These are phyloP conservation scores for Mycena crocata DNA, from an alignment of 768 basidiomycete genomes.

Conservation along the genomic window DNA sequence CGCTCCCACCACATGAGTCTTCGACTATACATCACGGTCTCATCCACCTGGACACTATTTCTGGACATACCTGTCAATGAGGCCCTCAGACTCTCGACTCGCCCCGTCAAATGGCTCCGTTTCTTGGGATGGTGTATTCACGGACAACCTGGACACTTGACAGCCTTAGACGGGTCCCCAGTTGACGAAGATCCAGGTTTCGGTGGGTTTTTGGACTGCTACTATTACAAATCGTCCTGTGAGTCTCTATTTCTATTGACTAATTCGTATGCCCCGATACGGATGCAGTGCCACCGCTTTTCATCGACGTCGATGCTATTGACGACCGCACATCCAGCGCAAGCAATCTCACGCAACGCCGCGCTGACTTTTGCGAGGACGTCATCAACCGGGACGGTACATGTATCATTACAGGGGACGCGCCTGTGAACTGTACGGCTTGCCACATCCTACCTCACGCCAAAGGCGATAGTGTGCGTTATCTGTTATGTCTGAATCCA, in stretches of 20 bases:
- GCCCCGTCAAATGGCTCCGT: background rate
- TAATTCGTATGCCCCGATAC: too few relatives aligned
- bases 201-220: background rate
- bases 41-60: background rate
- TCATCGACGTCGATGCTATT: background rate
- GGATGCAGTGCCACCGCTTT: background rate
- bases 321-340: background rate
- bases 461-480: background rate
- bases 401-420: background rate
- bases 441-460: background rate
- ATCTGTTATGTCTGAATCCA: background rate
- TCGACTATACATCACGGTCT: background rate
- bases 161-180: background rate
- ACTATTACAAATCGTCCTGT: too few relatives aligned
- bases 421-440: background rate
- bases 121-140: background rate
- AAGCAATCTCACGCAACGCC: background rate
- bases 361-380: background rate
- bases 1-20: too few relatives aligned
- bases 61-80: background rate
- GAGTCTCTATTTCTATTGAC: too few relatives aligned
- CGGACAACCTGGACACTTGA: background rate
- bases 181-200: background rate
- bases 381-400: background rate
- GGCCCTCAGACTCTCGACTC: background rate